Evolutionary conservation across 1,139 yeast species (phyloP).

Genomic region (Suhomyces bribrorum): DNA sequence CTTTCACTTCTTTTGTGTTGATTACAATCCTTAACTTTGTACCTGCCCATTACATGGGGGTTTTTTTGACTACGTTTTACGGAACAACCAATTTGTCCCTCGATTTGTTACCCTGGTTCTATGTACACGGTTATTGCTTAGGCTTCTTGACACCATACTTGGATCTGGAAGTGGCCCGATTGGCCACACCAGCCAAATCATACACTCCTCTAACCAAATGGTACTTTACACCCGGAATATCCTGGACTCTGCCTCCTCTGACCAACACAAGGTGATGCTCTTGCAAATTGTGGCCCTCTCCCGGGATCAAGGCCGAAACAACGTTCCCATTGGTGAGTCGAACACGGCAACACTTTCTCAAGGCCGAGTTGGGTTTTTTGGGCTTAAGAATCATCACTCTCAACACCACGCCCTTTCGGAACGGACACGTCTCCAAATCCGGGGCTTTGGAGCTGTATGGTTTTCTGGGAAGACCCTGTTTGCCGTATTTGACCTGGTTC

Average conservation of each 20-base stretch:
- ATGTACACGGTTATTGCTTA: conserved; percentile 26
- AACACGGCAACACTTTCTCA: conserved; percentile 95
- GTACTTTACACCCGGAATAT: conserved; percentile 97
- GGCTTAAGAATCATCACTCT: conserved; percentile 95
- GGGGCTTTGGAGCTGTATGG: conserved; percentile 63
- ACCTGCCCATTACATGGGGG: conserved; percentile 36
- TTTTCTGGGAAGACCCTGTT: conserved; percentile 55
- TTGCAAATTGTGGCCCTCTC: conserved; percentile 98
- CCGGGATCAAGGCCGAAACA: conserved; percentile 92
- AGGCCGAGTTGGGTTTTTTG: conserved; percentile 97
- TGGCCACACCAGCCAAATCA: conserved; percentile 94
- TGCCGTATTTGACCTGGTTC: conserved; percentile 71
- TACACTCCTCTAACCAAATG: conserved; percentile 91
- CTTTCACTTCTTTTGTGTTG: no score
- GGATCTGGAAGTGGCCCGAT: conserved; percentile 84
- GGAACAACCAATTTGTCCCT: conserved; percentile 47
- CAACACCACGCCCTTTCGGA: conserved; percentile 90
- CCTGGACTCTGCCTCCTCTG: conserved; percentile 97
- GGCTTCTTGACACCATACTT: conserved; percentile 95
- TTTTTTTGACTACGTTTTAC: conserved; percentile 45
- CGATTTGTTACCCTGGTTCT: conserved; percentile 16
- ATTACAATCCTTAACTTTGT: conserved; percentile 31
- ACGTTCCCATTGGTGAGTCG: conserved; percentile 88
- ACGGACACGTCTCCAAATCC: conserved; percentile 78
- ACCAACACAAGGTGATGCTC: conserved; percentile 96